phyloP scores from a whole-genome alignment of 129 eudicot species.

The Flaveria linearis region DNA sequence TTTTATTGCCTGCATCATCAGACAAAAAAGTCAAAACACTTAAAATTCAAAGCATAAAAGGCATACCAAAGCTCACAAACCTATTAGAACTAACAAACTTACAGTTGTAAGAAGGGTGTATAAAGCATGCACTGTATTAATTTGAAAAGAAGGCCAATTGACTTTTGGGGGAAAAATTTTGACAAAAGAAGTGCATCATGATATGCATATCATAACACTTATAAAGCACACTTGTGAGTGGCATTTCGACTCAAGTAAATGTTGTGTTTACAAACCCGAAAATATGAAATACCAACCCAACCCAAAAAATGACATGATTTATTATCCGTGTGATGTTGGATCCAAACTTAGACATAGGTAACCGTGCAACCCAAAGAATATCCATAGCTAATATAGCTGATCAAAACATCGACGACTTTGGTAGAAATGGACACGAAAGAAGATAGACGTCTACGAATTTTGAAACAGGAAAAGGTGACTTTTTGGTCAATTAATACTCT shows the following conservation, averaged over 20 bases:
- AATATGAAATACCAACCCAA: too few species aligned
- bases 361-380: too few species aligned
- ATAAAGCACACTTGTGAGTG: background rate
- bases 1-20: constrained; percentile 80
- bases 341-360: too few species aligned
- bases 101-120: constrained; percentile 1
- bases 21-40: constrained; percentile 5
- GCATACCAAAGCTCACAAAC: background rate
- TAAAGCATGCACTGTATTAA: background rate
- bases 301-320: background rate
- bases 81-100: constrained; percentile 4
- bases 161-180: background rate
- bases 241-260: background rate
- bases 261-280: background rate
- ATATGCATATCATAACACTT: background rate
- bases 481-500: too few species aligned
- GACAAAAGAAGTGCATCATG: background rate
- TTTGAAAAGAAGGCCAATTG: background rate
- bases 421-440: too few species aligned
- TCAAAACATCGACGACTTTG: too few species aligned
- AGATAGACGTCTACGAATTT: too few species aligned
- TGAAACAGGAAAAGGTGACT: too few species aligned
- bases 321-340: too few species aligned
- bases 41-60: constrained; percentile 1
- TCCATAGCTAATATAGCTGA: too few species aligned